phyloP scores from a whole-genome alignment of 2,329 filamentous ascomycete species.

The Claviceps digitariae region DNA sequence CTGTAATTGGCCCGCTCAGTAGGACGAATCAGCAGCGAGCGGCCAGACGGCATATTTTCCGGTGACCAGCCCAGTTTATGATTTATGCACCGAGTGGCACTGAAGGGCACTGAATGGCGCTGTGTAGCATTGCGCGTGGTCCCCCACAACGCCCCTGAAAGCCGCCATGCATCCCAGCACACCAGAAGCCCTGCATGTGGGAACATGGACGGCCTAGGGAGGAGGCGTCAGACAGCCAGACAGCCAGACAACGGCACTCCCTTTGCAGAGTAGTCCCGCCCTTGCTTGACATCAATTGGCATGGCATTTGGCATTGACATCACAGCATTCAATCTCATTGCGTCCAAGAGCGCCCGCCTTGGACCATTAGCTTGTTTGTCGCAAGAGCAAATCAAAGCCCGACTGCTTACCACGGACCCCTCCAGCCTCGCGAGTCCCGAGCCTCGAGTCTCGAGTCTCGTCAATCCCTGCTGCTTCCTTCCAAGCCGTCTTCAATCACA shows the following conservation, averaged over 20 bases:
- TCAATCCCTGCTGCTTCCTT: background rate
- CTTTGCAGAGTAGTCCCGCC: background rate
- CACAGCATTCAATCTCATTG: background rate
- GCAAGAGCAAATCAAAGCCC: background rate
- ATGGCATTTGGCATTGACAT: background rate
- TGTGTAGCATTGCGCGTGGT: background rate
- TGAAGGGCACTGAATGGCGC: no score
- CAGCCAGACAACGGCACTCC: background rate
- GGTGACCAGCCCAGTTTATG: background rate
- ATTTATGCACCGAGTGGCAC: no score
- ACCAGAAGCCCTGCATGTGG: no score
- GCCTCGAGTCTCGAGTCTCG: background rate
- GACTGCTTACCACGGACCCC: background rate
- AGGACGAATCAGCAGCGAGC: background rate
- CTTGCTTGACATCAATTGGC: background rate
- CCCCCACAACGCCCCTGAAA: background rate
- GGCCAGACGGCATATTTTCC: background rate
- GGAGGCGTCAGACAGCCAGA: no score
- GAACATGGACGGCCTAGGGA: no score
- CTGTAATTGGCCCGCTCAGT: background rate
- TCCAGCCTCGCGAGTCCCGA: background rate
- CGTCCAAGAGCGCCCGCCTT: background rate
- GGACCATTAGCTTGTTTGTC: background rate
- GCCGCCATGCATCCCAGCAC: no score
- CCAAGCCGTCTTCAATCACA: background rate